Conservation (phyloP, 192 early-diverging fungal species). For the Rhizoclosmatium sp. region DNA sequence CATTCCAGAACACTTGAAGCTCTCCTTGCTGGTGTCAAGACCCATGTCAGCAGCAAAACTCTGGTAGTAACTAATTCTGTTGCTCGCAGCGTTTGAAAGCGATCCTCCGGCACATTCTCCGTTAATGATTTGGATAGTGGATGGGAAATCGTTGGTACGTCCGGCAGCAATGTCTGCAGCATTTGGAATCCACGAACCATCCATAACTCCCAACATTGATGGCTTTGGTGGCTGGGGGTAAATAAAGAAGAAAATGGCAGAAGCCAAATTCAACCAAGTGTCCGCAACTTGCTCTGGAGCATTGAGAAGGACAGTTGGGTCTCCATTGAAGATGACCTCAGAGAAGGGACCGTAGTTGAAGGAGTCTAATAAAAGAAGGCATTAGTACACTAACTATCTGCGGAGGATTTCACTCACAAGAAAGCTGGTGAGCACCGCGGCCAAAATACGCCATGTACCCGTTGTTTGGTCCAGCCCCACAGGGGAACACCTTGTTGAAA, state of each 20-base stretch:
- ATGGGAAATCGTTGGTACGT: slow-evolving; percentile 14
- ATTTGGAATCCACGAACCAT: slow-evolving; percentile 5
- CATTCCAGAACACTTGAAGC: neutral
- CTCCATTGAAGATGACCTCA: slow-evolving; percentile 17
- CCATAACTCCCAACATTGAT: slow-evolving; percentile 26
- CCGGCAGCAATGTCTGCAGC: slow-evolving; percentile 18
- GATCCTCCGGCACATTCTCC: slow-evolving; percentile 13
- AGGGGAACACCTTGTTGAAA: slow-evolving; percentile 28
- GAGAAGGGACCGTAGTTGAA: slow-evolving; percentile 35
- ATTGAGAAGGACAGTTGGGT: slow-evolving; percentile 20
- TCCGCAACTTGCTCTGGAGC: slow-evolving; percentile 16
- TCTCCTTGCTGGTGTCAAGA: neutral
- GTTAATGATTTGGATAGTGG: slow-evolving; percentile 37
- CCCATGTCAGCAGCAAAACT: neutral
- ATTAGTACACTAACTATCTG: neutral
- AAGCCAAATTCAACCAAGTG: slow-evolving; percentile 31
- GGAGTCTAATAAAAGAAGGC: neutral
- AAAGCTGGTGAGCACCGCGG: slow-evolving; percentile 35
- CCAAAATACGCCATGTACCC: slow-evolving; percentile 24
- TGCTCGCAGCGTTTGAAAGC: neutral
- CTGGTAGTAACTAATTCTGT: neutral
- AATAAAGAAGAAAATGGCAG: slow-evolving; percentile 31
- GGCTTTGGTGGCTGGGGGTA: slow-evolving; percentile 36
- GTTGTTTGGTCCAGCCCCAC: slow-evolving; percentile 12
- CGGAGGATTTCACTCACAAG: slow-evolving; percentile 3